A percentile compares a stretch with the other conserved stretches of the same genome.
Conservation (phyloP, 192 early-diverging fungal species). For the Podila verticillata region DNA sequence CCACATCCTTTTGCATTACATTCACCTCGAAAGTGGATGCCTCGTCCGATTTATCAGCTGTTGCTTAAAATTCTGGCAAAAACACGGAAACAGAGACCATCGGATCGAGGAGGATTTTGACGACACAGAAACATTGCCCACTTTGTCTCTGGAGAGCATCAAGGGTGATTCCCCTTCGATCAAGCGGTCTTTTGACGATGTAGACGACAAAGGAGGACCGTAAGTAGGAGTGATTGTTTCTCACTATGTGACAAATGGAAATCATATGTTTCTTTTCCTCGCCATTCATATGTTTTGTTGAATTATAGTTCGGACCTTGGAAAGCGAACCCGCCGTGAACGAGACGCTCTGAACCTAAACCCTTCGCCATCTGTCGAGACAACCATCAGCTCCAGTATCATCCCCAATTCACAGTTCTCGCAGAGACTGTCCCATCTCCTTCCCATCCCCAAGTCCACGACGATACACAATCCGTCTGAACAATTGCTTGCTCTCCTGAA, state of each 20-base stretch:
- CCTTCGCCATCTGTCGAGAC: conserved; percentile 18
- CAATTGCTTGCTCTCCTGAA: conserved; percentile 7
- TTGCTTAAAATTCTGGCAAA: conserved; percentile 2
- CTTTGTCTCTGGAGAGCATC: not conserved
- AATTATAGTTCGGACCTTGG: not conserved
- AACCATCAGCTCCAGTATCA: conserved; percentile 27
- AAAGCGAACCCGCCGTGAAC: conserved; percentile 6
- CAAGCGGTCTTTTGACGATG: conserved; percentile 2
- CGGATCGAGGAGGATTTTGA: not conserved
- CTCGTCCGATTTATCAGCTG: conserved; percentile 2
- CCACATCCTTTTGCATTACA: conserved; percentile 11
- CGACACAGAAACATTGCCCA: not conserved
- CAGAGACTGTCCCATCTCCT: conserved; percentile 2
- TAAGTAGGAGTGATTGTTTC: not conserved
- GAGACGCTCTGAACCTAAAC: not conserved
- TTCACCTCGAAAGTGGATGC: conserved; percentile 16
- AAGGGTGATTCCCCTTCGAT: not conserved
- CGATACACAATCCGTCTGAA: not conserved
- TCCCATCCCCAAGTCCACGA: too few species aligned
- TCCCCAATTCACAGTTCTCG: conserved; percentile 23
- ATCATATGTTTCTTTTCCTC: not conserved
- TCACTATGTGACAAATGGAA: not conserved
- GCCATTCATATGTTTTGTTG: not conserved
- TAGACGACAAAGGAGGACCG: conserved; percentile 2
- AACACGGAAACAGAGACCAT: not conserved